Base-by-base conservation (phyloP, 306 rosid genomes). In the Argentina anserina region DNA sequence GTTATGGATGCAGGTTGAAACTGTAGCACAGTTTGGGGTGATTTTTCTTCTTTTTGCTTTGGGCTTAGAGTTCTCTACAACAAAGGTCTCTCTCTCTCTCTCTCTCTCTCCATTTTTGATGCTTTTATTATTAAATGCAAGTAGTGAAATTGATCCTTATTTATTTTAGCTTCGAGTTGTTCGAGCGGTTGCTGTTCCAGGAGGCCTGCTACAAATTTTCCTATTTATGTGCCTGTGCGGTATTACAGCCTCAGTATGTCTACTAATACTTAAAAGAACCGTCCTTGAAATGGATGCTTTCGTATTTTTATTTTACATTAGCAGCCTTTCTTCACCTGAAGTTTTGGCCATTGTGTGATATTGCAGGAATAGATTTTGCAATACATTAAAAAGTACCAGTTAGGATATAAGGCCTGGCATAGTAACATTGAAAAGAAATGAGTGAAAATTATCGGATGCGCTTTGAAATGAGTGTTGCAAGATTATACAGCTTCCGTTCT, bases 1-100 rank as follows among this genome's bases (percentile, higher is more conserved):
- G 75, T 31, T 53, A 15, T 75, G 69, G n/a, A 42, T 78, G 80
- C 76, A 95, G 99, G 99, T 95, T 71, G 99, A 95, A 84, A 95
- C 99, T 26, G 97, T 95, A 71, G 99, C 99, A 73, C 99, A 95
- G 73, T 95, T 95, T 86, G 99, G 99, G 79, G 99, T 95, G 55
- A 90, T 95, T 67, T 95, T 95, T 87, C 89, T 95, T 82, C 97
- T 95, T 69, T 95, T 95, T 84, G 99, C 99, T 67, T 68, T 95
- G 83, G 99, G 99, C 29, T 76, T 95, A 79, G 99, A 95, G 76
- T 95, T 95, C 75, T 95, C 99, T 45, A 78, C 93, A 42, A 59
- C 97, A 58, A 95, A 95, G 97, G 99, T 95, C 33, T 18, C 65
- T 72, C 66, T 29, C 81, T 41, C 67, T 72, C 39, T 56, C 70